These are phyloP conservation scores for Cnidoscolus chayamansa DNA, from an alignment of 441 rosid species.

Conservation along the genomic window DNA sequence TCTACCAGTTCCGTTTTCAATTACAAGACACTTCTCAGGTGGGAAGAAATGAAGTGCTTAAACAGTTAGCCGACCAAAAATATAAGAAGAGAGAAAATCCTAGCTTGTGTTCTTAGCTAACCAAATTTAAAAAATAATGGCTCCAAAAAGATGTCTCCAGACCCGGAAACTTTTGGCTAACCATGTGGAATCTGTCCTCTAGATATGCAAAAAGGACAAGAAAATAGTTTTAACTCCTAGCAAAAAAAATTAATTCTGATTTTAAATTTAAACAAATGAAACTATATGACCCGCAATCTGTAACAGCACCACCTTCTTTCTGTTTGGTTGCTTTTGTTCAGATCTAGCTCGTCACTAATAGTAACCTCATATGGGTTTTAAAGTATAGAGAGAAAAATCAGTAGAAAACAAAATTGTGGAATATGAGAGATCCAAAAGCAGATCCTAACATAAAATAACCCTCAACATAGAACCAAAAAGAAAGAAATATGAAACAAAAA, in stretches of 20 bases:
- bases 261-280: conserved; percentile 9
- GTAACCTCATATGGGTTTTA: conserved; percentile 25
- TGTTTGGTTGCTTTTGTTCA: conserved; percentile 26
- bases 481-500: neutral
- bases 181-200: conserved; percentile 38
- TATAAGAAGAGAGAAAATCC: conserved; percentile 5
- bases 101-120: neutral
- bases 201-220: conserved; percentile 33
- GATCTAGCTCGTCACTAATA: conserved; percentile 36
- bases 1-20: no score
- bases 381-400: conserved; percentile 4
- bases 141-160: conserved; percentile 21
- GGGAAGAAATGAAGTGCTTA: neutral
- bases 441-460: conserved; percentile 40
- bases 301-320: conserved; percentile 14
- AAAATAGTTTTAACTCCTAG: conserved; percentile 37
- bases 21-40: no score
- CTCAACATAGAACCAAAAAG: neutral
- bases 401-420: conserved; percentile 37
- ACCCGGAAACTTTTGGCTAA: conserved; percentile 25
- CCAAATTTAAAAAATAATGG: conserved; percentile 10
- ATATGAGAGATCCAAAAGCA: conserved; percentile 35
- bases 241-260: conserved; percentile 21
- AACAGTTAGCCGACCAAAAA: neutral
- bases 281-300: neutral